A percentile compares a stretch with the other conserved stretches of the same genome.
Evolutionary conservation across 2,329 filamentous ascomycete genomes (phyloP).

Genomic region (Thelonectria rubi): DNA sequence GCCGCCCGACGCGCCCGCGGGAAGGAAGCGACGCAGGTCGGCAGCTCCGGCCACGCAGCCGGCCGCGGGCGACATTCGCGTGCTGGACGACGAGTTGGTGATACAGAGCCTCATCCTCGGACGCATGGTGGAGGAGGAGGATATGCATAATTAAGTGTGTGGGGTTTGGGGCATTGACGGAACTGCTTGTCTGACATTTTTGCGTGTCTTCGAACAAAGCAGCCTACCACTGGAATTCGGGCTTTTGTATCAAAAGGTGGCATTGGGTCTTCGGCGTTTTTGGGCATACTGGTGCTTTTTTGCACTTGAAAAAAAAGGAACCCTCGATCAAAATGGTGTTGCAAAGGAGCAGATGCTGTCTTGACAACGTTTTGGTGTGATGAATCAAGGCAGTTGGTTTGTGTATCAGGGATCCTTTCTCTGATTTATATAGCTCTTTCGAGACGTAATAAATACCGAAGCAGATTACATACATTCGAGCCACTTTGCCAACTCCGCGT

Average conservation of each 20-base stretch:
- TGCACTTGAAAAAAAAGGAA: not conserved
- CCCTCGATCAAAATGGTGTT: not conserved
- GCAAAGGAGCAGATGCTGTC: not conserved
- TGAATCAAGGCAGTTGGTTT: not conserved
- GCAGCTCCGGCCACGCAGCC: constrained; percentile 25
- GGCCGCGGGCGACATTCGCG: constrained; percentile 63
- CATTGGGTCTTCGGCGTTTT: not conserved
- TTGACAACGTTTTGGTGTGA: not conserved
- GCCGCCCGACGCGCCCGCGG: constrained; percentile 29
- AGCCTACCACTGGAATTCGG: not conserved
- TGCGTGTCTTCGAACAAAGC: not conserved
- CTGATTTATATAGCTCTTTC: no score
- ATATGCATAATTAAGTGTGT: constrained; percentile 44
- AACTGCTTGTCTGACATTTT: constrained; percentile 26
- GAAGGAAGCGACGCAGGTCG: constrained; percentile 55
- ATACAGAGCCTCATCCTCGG: constrained; percentile 93
- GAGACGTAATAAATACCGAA: no score
- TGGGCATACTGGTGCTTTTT: not conserved
- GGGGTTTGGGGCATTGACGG: constrained; percentile 27
- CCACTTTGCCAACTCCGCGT: no score
- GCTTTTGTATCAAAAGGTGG: not conserved
- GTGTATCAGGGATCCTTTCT: no score
- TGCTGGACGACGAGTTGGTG: constrained; percentile 86
- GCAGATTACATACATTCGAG: no score
- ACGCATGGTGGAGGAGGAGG: constrained; percentile 72